phyloP scores from a whole-genome alignment of 345 rosid genomes.

The Erucastrum elatum region DNA sequence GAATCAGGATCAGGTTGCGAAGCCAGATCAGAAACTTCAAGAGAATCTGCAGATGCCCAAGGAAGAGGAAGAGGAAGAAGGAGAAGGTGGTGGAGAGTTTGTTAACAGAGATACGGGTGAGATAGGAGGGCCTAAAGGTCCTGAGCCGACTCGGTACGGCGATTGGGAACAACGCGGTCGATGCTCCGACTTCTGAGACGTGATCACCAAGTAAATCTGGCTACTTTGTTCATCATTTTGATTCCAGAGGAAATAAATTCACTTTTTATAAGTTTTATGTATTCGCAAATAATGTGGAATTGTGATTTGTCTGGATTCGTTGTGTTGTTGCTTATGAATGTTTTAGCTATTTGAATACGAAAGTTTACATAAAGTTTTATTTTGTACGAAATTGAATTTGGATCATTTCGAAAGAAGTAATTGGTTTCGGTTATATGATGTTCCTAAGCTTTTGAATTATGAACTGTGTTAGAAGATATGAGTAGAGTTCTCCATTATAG shows the following conservation, averaged over 20 bases:
- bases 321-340: background rate
- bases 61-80: conserved; percentile 38
- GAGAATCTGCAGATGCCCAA: conserved; percentile 16
- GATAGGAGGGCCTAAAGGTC: conserved; percentile 82
- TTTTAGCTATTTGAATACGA: background rate
- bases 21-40: conserved; percentile 35
- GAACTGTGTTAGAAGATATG: background rate
- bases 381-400: background rate
- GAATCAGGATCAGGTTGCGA: conserved; percentile 13
- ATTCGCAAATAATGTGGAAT: conserved; percentile 2
- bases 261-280: background rate
- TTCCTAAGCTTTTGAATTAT: background rate
- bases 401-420: background rate
- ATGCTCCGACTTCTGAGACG: conserved; percentile 73
- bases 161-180: conserved; percentile 96
- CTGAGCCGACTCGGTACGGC: conserved; percentile 93
- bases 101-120: conserved; percentile 78
- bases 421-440: background rate
- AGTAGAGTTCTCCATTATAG: background rate
- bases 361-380: background rate
- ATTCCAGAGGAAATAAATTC: background rate
- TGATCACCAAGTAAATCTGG: background rate
- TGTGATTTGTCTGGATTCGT: background rate
- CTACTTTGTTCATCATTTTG: background rate
- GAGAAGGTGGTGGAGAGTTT: conserved; percentile 36